phyloP scores from a whole-genome alignment of 257 asterid species.

The Haberlea rhodopensis region DNA sequence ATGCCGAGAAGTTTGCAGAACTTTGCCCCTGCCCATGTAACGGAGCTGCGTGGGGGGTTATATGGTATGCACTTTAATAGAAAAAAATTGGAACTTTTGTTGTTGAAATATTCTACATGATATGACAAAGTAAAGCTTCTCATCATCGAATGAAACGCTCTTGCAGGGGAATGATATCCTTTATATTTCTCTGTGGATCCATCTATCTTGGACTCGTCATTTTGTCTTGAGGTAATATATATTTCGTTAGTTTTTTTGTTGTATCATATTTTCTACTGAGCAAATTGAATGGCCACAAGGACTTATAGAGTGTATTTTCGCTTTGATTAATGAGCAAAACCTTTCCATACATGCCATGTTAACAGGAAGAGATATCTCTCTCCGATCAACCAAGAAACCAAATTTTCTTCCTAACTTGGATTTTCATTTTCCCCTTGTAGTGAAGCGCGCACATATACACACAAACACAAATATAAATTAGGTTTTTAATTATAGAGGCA shows the following conservation, averaged over 20 bases:
- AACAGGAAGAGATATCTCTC: neutral
- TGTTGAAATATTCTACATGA: neutral
- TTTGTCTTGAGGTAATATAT: slow-evolving; percentile 68
- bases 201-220: slow-evolving; percentile 90
- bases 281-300: neutral
- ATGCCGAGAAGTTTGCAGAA: slow-evolving; percentile 99
- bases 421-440: neutral
- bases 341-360: neutral
- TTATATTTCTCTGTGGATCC: slow-evolving; percentile 68
- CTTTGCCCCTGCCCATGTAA: too few species aligned
- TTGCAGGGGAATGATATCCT: slow-evolving; percentile 17
- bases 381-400: too few species aligned
- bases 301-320: neutral
- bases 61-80: slow-evolving; percentile 50
- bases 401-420: neutral
- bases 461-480: too few species aligned
- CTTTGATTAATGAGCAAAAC: neutral
- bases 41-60: slow-evolving; percentile 91
- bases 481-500: neutral
- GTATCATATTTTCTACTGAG: neutral
- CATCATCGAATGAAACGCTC: neutral
- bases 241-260: neutral
- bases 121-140: neutral
- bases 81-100: neutral
- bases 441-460: neutral